phyloP scores from a whole-genome alignment of 2,329 filamentous ascomycete genomes.

The Paecilomyces variotii region DNA sequence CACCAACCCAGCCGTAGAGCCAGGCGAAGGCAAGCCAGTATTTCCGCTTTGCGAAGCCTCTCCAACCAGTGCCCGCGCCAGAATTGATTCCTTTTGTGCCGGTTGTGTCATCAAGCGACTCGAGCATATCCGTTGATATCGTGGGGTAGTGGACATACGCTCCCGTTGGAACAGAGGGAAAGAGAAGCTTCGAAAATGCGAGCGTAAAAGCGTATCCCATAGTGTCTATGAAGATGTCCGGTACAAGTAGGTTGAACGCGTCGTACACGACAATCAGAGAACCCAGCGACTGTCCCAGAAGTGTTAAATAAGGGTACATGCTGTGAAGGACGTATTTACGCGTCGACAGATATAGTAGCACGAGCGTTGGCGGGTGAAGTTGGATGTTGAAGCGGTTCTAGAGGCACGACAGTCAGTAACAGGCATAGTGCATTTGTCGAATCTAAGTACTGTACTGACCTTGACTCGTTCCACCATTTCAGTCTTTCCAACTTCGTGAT shows the following conservation, averaged over 20 bases:
- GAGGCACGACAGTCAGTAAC: conserved; percentile 4
- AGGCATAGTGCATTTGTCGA: neutral
- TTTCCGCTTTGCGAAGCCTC: conserved; percentile 62
- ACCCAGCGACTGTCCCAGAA: conserved; percentile 87
- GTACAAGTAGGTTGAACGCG: conserved; percentile 82
- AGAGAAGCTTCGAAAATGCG: conserved; percentile 73
- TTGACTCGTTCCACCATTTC: conserved; percentile 70
- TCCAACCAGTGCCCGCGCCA: conserved; percentile 65
- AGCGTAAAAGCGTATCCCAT: conserved; percentile 96
- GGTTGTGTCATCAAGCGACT: conserved; percentile 61
- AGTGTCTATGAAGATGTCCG: conserved; percentile 91
- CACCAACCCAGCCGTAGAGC: conserved; percentile 74
- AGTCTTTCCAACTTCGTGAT: conserved; percentile 77
- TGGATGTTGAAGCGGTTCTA: conserved; percentile 86
- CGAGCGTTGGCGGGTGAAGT: conserved; percentile 71
- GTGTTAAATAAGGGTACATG: conserved; percentile 85
- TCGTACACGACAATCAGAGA: conserved; percentile 84
- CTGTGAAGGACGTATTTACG: conserved; percentile 77
- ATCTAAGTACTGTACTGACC: conserved; percentile 36
- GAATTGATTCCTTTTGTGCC: conserved; percentile 71
- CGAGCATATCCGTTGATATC: conserved; percentile 96
- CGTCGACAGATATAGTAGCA: conserved; percentile 85
- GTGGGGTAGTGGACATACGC: conserved; percentile 98
- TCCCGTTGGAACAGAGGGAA: conserved; percentile 70
- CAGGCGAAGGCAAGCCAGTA: conserved; percentile 86